Evolutionary conservation across 2,329 filamentous ascomycete species (phyloP).

Genomic region (Verticillium zaregamsianum): DNA sequence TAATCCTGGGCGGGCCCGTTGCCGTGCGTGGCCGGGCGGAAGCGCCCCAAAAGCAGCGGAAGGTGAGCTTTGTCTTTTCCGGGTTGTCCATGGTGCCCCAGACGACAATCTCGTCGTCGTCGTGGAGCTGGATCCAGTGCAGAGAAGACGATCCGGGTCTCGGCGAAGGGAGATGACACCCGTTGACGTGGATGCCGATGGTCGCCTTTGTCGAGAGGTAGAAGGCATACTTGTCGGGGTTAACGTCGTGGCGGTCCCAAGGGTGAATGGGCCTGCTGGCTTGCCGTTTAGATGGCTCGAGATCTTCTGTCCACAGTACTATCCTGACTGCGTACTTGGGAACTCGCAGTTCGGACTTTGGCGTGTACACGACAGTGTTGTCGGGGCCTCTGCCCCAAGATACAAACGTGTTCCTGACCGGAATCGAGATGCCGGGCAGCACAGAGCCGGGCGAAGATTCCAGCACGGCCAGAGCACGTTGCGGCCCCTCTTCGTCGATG

Average conservation of each 20-base stretch:
- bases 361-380: slow-evolving; percentile 65
- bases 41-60: slow-evolving; percentile 53
- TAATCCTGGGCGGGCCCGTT: slow-evolving; percentile 31
- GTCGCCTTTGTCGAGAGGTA: slow-evolving; percentile 78
- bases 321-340: slow-evolving; percentile 80
- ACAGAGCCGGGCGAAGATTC: slow-evolving; percentile 63
- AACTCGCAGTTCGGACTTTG: slow-evolving; percentile 63
- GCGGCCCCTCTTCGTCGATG: slow-evolving; percentile 25
- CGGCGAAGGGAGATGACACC: slow-evolving; percentile 55
- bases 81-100: slow-evolving; percentile 48
- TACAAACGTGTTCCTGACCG: slow-evolving; percentile 61
- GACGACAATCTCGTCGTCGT: slow-evolving; percentile 72
- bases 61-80: slow-evolving; percentile 39
- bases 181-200: slow-evolving; percentile 73
- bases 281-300: slow-evolving; percentile 53
- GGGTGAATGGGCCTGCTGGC: slow-evolving; percentile 39
- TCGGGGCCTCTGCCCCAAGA: slow-evolving; percentile 71
- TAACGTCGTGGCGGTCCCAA: slow-evolving; percentile 27
- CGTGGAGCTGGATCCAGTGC: slow-evolving; percentile 66
- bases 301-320: slow-evolving; percentile 66
- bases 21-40: slow-evolving; percentile 38
- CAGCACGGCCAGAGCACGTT: slow-evolving; percentile 58
- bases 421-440: slow-evolving; percentile 57
- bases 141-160: slow-evolving; percentile 49
- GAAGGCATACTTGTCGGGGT: slow-evolving; percentile 58